These are phyloP conservation scores for Leccinum subatratum DNA, from an alignment of 1,284 basidiomycete genomes.

Conservation along the genomic window DNA sequence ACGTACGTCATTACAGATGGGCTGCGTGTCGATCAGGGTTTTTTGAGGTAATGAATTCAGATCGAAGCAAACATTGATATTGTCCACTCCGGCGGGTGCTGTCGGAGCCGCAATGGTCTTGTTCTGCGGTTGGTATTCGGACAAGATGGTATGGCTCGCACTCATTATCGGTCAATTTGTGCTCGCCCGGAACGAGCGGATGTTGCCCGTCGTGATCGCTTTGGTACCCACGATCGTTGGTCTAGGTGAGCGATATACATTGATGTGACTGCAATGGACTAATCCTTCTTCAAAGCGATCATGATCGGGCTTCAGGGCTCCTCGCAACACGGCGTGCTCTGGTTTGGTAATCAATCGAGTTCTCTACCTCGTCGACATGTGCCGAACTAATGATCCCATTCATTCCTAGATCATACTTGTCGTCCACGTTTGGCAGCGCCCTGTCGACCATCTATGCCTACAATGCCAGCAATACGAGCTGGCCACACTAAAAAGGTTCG, in stretches of 20 bases:
- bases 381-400: neutral
- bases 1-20: conserved; percentile 38
- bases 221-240: conserved; percentile 62
- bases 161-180: neutral
- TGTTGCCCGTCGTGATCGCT: conserved; percentile 59
- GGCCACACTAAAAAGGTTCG: conserved; percentile 64
- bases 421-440: conserved; percentile 56
- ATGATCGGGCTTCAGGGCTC: conserved; percentile 54
- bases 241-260: conserved; percentile 35
- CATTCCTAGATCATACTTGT: conserved; percentile 45
- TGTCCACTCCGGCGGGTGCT: conserved; percentile 54
- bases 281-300: conserved; percentile 37
- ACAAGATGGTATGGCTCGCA: conserved; percentile 44
- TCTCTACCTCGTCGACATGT: neutral
- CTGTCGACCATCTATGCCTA: conserved; percentile 62
- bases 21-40: neutral
- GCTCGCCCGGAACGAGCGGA: conserved; percentile 47
- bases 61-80: conserved; percentile 57
- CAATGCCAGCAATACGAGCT: conserved; percentile 59
- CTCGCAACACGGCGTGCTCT: conserved; percentile 47
- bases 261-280: neutral
- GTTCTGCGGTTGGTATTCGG: conserved; percentile 60
- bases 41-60: conserved; percentile 28
- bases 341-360: conserved; percentile 45
- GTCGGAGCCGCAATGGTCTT: conserved; percentile 47